Evolutionary conservation across 495 filamentous ascomycete genomes (phyloP).

Genomic region (Trichoderma erinaceum): DNA sequence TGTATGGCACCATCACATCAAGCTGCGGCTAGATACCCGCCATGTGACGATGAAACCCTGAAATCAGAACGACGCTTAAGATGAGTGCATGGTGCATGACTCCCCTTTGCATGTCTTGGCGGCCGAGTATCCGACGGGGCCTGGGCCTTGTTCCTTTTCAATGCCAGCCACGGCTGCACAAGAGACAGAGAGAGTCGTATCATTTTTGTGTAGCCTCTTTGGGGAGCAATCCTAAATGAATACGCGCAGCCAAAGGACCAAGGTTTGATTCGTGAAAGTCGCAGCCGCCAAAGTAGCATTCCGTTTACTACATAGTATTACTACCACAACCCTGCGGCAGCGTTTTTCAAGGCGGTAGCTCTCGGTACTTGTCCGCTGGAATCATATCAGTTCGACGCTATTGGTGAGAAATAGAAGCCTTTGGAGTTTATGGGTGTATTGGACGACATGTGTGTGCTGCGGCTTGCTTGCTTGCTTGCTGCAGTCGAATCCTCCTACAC

Average conservation of each 20-base stretch:
- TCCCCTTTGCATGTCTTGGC: slow-evolving; percentile 7
- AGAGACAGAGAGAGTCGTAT: too few species aligned
- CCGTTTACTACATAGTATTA: neutral
- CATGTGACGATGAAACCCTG: slow-evolving; percentile 3
- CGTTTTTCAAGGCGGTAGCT: too few species aligned
- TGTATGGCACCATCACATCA: slow-evolving; percentile 7
- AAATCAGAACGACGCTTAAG: neutral
- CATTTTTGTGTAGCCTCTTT: neutral
- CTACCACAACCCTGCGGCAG: neutral
- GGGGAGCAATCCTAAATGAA: neutral
- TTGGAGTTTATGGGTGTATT: too few species aligned
- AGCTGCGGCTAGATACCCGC: slow-evolving; percentile 1
- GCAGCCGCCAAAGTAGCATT: neutral
- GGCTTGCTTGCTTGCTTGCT: too few species aligned
- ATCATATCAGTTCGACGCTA: too few species aligned
- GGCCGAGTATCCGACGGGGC: slow-evolving; percentile 1
- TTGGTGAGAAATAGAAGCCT: too few species aligned
- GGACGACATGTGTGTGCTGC: too few species aligned
- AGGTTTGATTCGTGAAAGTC: neutral
- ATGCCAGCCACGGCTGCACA: too few species aligned
- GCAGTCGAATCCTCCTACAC: too few species aligned
- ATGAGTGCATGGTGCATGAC: slow-evolving; percentile 14
- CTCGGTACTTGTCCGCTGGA: too few species aligned
- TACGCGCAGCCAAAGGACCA: neutral
- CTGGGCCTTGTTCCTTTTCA: too few species aligned